phyloP scores from a whole-genome alignment of 805 yeast species.

The Yueomyces sinensis region DNA sequence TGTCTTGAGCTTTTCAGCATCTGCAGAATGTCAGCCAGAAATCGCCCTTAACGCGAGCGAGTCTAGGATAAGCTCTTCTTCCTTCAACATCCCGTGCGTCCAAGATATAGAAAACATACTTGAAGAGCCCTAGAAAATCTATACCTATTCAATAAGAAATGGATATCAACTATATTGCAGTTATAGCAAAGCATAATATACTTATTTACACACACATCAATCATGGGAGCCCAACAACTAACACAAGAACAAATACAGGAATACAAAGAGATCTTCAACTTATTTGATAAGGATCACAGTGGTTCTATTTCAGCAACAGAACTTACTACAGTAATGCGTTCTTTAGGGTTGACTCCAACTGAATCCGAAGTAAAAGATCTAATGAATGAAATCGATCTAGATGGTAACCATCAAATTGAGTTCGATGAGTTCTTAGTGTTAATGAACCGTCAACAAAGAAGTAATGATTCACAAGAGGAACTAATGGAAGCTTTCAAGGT shows the following conservation, averaged over 20 bases:
- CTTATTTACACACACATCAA: too few species aligned
- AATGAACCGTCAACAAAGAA: constrained; percentile 87
- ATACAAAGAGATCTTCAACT: constrained; percentile 91
- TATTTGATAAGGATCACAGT: constrained; percentile 91
- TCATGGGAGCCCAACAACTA: too few species aligned
- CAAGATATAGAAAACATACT: too few species aligned
- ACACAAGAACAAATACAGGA: constrained; percentile 93
- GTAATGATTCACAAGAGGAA: constrained; percentile 93
- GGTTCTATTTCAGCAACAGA: constrained; percentile 93
- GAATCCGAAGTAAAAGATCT: constrained; percentile 89
- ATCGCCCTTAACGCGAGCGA: too few species aligned
- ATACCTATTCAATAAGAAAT: too few species aligned
- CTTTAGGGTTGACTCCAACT: constrained; percentile 92
- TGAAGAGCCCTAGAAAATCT: too few species aligned
- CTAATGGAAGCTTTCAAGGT: constrained; percentile 96
- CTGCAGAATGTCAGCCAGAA: too few species aligned
- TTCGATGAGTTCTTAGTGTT: constrained; percentile 70
- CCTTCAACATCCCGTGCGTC: too few species aligned
- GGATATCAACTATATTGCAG: too few species aligned
- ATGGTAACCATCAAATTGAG: constrained; percentile 82
- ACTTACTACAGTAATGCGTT: constrained; percentile 94
- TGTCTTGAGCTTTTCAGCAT: too few species aligned
- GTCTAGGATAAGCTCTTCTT: too few species aligned
- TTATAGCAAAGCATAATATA: too few species aligned
- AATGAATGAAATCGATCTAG: constrained; percentile 92